Conservation (phyloP, 1,284 basidiomycete genomes). For the Ustilago bromivora region DNA sequence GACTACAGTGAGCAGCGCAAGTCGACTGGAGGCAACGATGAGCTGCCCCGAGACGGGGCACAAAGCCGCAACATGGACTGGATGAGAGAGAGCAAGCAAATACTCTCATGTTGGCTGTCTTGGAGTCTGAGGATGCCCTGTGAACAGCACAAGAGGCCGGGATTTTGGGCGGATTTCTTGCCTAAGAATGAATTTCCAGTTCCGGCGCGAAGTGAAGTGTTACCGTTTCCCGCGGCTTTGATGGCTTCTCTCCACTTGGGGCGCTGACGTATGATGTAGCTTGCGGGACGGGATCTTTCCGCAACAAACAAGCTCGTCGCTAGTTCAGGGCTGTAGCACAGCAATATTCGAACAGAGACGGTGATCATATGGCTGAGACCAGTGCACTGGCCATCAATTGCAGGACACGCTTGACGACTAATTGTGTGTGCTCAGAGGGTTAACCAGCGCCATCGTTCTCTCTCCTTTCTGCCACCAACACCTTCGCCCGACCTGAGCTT, state of each 20-base stretch:
- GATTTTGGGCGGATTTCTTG: neutral
- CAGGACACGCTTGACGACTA: neutral
- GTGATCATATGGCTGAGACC: neutral
- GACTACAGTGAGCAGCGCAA: neutral
- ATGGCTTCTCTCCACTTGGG: slow-evolving; percentile 4
- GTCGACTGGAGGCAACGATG: neutral
- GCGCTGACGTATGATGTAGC: neutral
- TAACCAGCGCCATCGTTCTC: neutral
- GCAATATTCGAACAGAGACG: neutral
- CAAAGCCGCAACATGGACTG: neutral
- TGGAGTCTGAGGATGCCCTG: neutral
- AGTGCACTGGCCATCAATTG: neutral
- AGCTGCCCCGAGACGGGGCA: neutral
- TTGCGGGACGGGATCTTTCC: slow-evolving; percentile 6
- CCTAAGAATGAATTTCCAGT: neutral
- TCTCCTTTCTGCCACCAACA: neutral
- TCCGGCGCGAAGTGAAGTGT: neutral
- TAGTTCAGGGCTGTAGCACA: neutral
- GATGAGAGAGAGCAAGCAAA: neutral
- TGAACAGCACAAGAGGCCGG: neutral
- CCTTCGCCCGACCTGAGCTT: neutral
- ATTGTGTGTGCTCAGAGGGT: too few relatives aligned
- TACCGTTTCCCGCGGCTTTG: neutral
- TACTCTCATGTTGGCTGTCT: neutral
- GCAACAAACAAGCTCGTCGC: neutral